Evolutionary conservation across 352 stramenopile genomes (phyloP).

Genomic region (Phytophthora pini): DNA sequence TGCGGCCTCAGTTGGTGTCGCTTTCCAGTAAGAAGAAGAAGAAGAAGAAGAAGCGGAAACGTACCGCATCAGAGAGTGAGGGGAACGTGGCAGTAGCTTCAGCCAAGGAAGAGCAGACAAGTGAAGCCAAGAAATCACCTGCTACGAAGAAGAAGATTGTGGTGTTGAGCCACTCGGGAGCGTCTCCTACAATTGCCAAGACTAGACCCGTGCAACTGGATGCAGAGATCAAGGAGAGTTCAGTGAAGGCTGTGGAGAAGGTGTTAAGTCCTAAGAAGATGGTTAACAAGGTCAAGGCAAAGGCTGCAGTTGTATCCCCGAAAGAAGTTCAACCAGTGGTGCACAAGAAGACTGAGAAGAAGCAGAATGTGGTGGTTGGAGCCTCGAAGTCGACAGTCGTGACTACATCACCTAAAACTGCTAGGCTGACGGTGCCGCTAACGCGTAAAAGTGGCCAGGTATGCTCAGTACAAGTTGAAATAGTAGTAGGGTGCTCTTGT

Average conservation of each 20-base stretch:
- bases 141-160: conserved; percentile 14
- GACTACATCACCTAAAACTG: not conserved
- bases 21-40: conserved; percentile 36
- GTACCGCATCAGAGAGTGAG: not conserved
- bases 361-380: not conserved
- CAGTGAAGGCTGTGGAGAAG: not conserved
- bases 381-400: not conserved
- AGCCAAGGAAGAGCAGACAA: conserved; percentile 4
- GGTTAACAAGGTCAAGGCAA: conserved; percentile 14
- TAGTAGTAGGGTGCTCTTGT: not conserved
- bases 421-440: not conserved
- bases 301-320: not conserved
- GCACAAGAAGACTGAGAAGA: conserved; percentile 6
- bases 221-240: conserved; percentile 10
- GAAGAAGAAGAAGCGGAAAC: conserved; percentile 19
- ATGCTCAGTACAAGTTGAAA: not conserved
- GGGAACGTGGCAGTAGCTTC: not conserved
- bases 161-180: conserved; percentile 4
- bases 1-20: conserved; percentile 30
- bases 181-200: not conserved
- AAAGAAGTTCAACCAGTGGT: not conserved
- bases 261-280: conserved; percentile 4
- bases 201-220: not conserved
- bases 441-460: conserved; percentile 9
- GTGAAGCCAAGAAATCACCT: not conserved